phyloP scores from a whole-genome alignment of 192 early-diverging fungal species.

The Backusella australiensis region DNA sequence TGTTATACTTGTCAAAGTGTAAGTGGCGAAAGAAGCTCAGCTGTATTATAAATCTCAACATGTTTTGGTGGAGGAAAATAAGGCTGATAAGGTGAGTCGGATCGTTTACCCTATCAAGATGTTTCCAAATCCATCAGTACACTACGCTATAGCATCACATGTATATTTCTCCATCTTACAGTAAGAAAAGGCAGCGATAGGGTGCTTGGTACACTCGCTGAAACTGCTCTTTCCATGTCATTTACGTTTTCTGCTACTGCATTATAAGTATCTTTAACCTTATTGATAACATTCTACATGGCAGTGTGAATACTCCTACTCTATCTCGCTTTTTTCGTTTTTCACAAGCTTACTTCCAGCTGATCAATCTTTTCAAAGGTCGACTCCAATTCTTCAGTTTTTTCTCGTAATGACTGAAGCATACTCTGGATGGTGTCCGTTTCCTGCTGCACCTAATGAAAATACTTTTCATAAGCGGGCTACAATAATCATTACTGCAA shows the following conservation, averaged over 20 bases:
- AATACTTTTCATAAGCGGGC: neutral
- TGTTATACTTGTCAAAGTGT: constrained; percentile 26
- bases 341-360: constrained; percentile 12
- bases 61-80: constrained; percentile 17
- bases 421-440: neutral
- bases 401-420: neutral
- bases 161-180: neutral
- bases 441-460: neutral
- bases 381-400: constrained; percentile 1
- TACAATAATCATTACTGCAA: neutral
- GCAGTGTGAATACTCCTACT: neutral
- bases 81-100: neutral
- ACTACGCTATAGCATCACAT: neutral
- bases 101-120: neutral
- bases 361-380: constrained; percentile 17
- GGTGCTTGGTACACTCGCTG: neutral
- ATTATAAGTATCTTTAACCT: constrained; percentile 21
- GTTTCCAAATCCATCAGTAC: neutral
- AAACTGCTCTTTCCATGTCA: constrained; percentile 11
- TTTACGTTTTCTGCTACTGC: constrained; percentile 17
- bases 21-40: neutral
- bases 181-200: neutral
- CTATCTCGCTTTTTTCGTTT: too few species aligned
- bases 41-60: constrained; percentile 14
- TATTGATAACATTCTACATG: constrained; percentile 7